Conservation (phyloP, 345 rosid species). For the Firmiana major region DNA sequence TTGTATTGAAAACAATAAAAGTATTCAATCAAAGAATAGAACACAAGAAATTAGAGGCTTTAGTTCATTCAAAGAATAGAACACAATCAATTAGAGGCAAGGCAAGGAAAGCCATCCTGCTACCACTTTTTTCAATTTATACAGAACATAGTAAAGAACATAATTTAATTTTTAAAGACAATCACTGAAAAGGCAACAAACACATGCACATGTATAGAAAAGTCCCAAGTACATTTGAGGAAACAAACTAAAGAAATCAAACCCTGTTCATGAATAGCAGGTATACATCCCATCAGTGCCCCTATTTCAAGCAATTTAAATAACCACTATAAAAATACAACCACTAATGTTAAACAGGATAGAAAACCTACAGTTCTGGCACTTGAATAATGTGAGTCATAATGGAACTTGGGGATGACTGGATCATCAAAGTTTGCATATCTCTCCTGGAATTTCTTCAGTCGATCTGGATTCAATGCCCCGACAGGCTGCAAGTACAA, state of each 20-base stretch:
- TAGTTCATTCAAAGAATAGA: too few relatives aligned
- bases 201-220: not conserved
- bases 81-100: too few relatives aligned
- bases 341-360: constrained; percentile 2
- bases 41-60: constrained; percentile 3
- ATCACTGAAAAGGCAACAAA: not conserved
- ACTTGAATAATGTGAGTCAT: constrained; percentile 98
- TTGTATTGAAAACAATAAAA: not conserved
- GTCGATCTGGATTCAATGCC: constrained; percentile 78
- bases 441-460: constrained; percentile 86
- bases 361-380: constrained; percentile 85
- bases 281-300: not conserved
- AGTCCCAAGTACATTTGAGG: not conserved
- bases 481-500: constrained; percentile 83
- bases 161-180: not conserved
- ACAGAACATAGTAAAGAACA: not conserved
- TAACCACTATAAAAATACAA: not conserved
- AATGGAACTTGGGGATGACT: constrained; percentile 95
- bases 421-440: constrained; percentile 97
- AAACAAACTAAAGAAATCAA: constrained; percentile 1
- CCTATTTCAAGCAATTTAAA: constrained; percentile 6
- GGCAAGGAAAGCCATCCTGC: not conserved
- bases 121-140: not conserved
- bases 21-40: not conserved
- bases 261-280: constrained; percentile 1